Conservation (phyloP, 352 stramenopile genomes). For the Globisporangium splendens region DNA sequence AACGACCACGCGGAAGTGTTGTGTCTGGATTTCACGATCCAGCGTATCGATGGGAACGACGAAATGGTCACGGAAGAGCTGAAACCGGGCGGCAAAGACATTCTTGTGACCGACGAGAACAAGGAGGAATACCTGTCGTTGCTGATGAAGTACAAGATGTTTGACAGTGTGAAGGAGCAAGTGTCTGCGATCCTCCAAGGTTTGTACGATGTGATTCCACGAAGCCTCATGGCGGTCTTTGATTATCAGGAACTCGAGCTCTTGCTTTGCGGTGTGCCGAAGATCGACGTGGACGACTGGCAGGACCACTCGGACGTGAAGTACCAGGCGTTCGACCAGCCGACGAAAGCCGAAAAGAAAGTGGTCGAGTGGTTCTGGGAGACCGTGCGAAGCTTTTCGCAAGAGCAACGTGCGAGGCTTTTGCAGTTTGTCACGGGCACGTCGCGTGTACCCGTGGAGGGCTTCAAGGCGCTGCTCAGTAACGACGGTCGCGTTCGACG, state of each 20-base stretch:
- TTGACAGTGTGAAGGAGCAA: conserved; percentile 88
- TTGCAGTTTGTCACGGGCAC: conserved; percentile 91
- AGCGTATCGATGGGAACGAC: conserved; percentile 46
- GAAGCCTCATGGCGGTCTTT: conserved; percentile 87
- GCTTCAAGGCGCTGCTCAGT: conserved; percentile 89
- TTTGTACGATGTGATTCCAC: conserved; percentile 90
- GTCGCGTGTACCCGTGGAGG: conserved; percentile 90
- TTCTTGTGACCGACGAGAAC: conserved; percentile 93
- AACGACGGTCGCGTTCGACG: conserved; percentile 87
- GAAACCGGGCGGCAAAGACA: conserved; percentile 87
- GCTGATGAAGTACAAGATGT: conserved; percentile 93
- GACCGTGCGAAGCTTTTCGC: conserved; percentile 64
- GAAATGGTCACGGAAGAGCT: conserved; percentile 79
- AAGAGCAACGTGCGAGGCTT: conserved; percentile 83
- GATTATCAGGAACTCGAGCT: conserved; percentile 95
- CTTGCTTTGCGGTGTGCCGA: conserved; percentile 88
- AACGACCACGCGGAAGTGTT: conserved; percentile 64
- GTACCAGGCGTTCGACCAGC: conserved; percentile 70
- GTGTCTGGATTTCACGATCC: conserved; percentile 72
- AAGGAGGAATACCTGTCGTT: conserved; percentile 94
- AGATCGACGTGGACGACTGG: conserved; percentile 91
- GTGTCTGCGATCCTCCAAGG: conserved; percentile 89
- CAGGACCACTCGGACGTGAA: conserved; percentile 77
- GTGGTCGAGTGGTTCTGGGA: conserved; percentile 91
- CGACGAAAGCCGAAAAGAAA: conserved; percentile 46